Percentiles rank a stretch among this genome's conserved stretches.
Evolutionary conservation across 768 basidiomycete species (phyloP).

Genomic region (Tylopilus plumbeoviolaceoides): DNA sequence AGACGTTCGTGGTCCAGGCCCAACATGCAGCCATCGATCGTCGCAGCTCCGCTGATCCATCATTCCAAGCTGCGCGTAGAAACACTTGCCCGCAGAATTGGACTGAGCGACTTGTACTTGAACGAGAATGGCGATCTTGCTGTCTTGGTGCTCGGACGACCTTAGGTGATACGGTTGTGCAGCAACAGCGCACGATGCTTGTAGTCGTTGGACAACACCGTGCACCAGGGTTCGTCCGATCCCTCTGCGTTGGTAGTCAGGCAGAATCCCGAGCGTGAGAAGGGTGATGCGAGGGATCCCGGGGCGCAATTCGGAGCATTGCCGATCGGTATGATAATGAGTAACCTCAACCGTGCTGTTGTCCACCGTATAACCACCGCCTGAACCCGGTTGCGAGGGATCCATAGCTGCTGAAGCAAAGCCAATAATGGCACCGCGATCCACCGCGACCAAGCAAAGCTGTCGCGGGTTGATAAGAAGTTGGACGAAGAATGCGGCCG

Average conservation of each 20-base stretch:
- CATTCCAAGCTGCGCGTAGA: constrained; percentile 30
- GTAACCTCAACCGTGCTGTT: background rate
- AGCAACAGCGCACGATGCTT: constrained; percentile 5
- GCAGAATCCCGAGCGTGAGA: constrained; percentile 30
- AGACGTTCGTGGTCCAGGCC: constrained; percentile 16
- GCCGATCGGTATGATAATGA: background rate
- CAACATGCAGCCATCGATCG: constrained; percentile 10
- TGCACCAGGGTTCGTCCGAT: constrained; percentile 30
- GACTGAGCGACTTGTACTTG: constrained; percentile 26
- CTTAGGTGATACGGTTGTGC: background rate
- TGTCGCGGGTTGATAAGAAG: constrained; percentile 28
- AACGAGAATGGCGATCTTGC: constrained; percentile 20
- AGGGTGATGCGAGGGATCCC: constrained; percentile 19
- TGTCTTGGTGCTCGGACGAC: constrained; percentile 1
- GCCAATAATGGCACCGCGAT: constrained; percentile 19
- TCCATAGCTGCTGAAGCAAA: constrained; percentile 27
- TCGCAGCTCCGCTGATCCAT: constrained; percentile 15
- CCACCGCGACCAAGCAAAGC: constrained; percentile 29
- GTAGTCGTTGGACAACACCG: constrained; percentile 24
- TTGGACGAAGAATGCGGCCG: constrained; percentile 30
- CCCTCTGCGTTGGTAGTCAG: constrained; percentile 25
- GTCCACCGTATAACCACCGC: background rate
- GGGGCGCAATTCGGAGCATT: background rate
- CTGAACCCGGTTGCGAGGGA: background rate
- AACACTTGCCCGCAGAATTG: constrained; percentile 24